Conservation (phyloP, 331 rosid genomes). For the Quercus phellos region DNA sequence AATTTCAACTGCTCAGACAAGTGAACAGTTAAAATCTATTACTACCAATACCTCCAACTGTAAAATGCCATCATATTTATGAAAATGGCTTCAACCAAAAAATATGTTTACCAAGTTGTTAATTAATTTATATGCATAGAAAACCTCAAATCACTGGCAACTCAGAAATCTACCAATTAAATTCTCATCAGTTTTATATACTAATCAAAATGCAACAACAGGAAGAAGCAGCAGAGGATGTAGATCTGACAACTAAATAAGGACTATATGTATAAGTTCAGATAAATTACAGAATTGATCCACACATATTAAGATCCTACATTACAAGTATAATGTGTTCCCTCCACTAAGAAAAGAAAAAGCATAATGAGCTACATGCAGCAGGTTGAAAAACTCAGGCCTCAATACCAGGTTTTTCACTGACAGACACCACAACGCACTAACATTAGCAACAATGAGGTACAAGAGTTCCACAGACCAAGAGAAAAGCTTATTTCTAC, state of each 20-base stretch:
- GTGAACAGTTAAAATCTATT: background rate
- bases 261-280: background rate
- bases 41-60: background rate
- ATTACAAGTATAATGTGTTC: background rate
- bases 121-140: background rate
- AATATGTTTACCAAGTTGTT: background rate
- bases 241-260: background rate
- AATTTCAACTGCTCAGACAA: conserved; percentile 22
- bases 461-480: background rate
- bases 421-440: background rate
- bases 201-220: background rate
- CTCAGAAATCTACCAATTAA: background rate
- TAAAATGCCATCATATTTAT: background rate
- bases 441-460: background rate
- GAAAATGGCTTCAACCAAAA: background rate
- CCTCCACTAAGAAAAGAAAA: background rate
- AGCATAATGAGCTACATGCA: background rate
- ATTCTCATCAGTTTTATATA: background rate
- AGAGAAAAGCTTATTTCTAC: background rate
- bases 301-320: background rate
- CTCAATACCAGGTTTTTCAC: background rate
- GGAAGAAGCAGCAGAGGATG: background rate
- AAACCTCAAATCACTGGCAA: background rate
- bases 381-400: background rate
- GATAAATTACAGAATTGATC: background rate